phyloP scores from a whole-genome alignment of 306 rosid genomes.

The Erythrophleum fordii region DNA sequence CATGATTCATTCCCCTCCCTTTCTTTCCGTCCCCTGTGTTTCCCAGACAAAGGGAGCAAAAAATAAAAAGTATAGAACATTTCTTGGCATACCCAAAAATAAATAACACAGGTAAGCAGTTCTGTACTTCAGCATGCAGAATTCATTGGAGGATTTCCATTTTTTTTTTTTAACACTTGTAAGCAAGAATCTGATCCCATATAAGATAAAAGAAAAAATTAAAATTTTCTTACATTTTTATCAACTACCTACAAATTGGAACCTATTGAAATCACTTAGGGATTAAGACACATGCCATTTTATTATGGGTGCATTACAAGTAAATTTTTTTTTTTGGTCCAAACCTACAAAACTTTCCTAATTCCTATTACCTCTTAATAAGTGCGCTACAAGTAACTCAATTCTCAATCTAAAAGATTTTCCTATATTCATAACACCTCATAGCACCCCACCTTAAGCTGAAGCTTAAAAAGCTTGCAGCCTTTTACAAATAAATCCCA shows the following conservation, averaged over 20 bases:
- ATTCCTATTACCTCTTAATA: background rate
- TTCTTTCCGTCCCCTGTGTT: background rate
- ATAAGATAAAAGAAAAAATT: constrained; percentile 4
- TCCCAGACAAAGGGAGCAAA: background rate
- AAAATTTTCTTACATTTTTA: background rate
- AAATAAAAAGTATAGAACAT: background rate
- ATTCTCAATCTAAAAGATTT: background rate
- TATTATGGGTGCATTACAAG: background rate
- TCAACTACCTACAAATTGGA: background rate
- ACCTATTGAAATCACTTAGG: background rate
- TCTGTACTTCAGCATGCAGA: constrained; percentile 5
- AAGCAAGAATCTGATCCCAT: constrained; percentile 17
- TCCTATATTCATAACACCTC: too few relatives aligned
- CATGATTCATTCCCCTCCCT: background rate
- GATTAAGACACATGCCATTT: background rate
- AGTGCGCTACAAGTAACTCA: background rate
- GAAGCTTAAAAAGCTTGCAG: background rate
- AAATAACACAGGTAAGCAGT: constrained; percentile 11
- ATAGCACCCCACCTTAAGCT: background rate
- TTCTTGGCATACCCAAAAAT: constrained; percentile 3
- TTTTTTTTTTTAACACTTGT: background rate
- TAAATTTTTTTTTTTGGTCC: background rate
- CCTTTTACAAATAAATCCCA: background rate
- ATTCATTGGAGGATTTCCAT: background rate
- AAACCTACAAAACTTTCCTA: background rate